A percentile compares a stretch with the other conserved stretches of the same genome.
Conservation (phyloP, 495 filamentous ascomycete genomes). For the Friedmanniomyces simplex region DNA sequence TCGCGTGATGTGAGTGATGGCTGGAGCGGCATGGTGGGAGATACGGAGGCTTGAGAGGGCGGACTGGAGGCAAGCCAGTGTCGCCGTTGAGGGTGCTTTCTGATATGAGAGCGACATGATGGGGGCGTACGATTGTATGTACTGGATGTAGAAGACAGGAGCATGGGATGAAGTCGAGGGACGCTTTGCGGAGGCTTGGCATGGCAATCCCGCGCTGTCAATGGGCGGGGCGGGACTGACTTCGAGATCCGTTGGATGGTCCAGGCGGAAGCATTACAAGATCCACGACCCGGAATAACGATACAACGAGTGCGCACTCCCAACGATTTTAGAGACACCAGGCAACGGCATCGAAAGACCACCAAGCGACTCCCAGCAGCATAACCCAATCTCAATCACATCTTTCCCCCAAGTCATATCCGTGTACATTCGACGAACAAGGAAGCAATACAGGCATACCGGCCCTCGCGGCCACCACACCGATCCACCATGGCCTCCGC, state of each 20-base stretch:
- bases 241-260: background rate
- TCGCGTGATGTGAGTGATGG: constrained; percentile 26
- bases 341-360: too few relatives aligned
- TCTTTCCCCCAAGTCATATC: background rate
- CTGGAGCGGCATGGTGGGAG: background rate
- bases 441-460: background rate
- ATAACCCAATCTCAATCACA: too few relatives aligned
- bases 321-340: too few relatives aligned
- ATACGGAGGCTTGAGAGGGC: constrained; percentile 15
- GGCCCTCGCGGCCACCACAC: constrained; percentile 14
- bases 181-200: background rate
- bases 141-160: background rate
- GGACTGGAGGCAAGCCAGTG: constrained; percentile 8
- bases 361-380: too few relatives aligned
- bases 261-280: background rate
- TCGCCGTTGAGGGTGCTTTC: constrained; percentile 12
- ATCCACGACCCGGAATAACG: background rate
- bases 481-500: constrained; percentile 73
- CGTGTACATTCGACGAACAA: background rate
- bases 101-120: background rate
- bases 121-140: background rate
- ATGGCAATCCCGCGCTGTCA: background rate
- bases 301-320: too few relatives aligned
- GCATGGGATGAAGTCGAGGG: constrained; percentile 1
- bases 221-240: too few relatives aligned